Evolutionary conservation across 2,329 filamentous ascomycete genomes (phyloP).

Genomic region (Phialophora expanda): DNA sequence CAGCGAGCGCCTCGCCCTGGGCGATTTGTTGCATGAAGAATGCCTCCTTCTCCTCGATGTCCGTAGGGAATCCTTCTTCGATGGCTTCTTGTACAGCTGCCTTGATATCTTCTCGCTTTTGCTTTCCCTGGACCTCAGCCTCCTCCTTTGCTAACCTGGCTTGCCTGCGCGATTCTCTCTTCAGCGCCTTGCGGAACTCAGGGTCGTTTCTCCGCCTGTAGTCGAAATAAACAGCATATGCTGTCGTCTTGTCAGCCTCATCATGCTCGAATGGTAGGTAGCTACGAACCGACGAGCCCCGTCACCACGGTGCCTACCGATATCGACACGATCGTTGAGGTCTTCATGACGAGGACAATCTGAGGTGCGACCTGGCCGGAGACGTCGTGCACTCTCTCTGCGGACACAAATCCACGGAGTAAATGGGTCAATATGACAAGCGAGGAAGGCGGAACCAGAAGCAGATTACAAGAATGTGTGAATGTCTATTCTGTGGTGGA

Average conservation of each 20-base stretch:
- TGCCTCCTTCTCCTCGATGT: slow-evolving; percentile 89
- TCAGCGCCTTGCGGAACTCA: slow-evolving; percentile 65
- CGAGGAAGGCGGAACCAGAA: not conserved
- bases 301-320: slow-evolving; percentile 64
- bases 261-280: slow-evolving; percentile 9
- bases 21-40: slow-evolving; percentile 98
- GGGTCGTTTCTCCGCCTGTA: slow-evolving; percentile 67
- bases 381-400: not conserved
- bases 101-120: slow-evolving; percentile 70
- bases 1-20: slow-evolving; percentile 79
- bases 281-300: slow-evolving; percentile 58
- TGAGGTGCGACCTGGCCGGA: not conserved
- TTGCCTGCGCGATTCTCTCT: slow-evolving; percentile 55
- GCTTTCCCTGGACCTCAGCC: slow-evolving; percentile 52
- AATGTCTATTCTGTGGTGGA: not conserved
- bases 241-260: slow-evolving; percentile 44
- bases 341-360: slow-evolving; percentile 42
- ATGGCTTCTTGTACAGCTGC: slow-evolving; percentile 77
- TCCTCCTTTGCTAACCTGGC: slow-evolving; percentile 56
- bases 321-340: slow-evolving; percentile 63
- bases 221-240: slow-evolving; percentile 71
- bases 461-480: not conserved
- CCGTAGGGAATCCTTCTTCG: slow-evolving; percentile 87
- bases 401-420: not conserved
- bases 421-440: not conserved